phyloP scores from a whole-genome alignment of 2,329 filamentous ascomycete genomes.

The Verticillium alfalfae region DNA sequence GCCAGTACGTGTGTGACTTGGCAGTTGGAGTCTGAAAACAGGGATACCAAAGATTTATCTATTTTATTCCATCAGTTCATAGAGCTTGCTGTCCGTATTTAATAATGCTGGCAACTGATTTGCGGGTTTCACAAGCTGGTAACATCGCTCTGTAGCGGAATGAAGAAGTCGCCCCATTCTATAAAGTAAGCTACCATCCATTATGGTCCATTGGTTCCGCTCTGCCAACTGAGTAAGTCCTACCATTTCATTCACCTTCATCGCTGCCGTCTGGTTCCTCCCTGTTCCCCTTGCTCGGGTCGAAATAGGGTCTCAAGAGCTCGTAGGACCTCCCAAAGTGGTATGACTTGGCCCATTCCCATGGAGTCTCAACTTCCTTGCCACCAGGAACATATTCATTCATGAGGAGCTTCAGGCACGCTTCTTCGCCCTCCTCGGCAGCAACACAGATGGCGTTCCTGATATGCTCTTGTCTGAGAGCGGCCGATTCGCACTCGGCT shows the following conservation, averaged over 20 bases:
- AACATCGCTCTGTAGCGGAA: too few relatives aligned
- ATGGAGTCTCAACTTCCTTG: neutral
- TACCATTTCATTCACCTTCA: neutral
- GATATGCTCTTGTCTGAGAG: neutral
- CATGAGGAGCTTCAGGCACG: neutral
- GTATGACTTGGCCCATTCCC: neutral
- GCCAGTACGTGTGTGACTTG: too few relatives aligned
- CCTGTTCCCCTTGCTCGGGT: neutral
- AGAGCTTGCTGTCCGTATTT: too few relatives aligned
- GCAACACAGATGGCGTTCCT: neutral
- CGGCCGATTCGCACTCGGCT: neutral
- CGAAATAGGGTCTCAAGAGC: neutral
- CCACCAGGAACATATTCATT: neutral
- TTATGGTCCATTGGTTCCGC: too few relatives aligned
- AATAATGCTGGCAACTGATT: too few relatives aligned
- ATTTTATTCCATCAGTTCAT: neutral
- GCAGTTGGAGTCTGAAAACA: too few relatives aligned
- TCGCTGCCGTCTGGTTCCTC: neutral
- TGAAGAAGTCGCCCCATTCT: too few relatives aligned
- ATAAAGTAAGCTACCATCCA: too few relatives aligned
- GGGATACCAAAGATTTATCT: neutral
- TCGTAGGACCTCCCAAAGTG: neutral
- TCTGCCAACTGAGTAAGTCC: too few relatives aligned
- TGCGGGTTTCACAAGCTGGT: too few relatives aligned
- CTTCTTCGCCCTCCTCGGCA: neutral